These are phyloP conservation scores for Ormosia semicastrata DNA, from an alignment of 306 rosid genomes.

Conservation along the genomic window DNA sequence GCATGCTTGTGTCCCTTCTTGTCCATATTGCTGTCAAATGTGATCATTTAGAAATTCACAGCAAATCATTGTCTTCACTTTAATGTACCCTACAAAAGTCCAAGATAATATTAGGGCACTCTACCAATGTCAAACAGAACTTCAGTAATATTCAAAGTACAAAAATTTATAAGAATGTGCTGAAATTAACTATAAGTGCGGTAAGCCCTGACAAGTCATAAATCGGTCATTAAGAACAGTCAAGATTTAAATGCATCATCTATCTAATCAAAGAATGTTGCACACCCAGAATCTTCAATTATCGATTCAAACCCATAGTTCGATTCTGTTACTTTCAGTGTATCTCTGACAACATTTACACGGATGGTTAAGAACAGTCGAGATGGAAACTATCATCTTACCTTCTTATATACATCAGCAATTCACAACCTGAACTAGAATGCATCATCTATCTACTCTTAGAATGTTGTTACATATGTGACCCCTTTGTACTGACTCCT, in stretches of 20 bases:
- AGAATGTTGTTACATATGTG: constrained; percentile 79
- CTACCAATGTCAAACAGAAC: background rate
- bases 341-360: constrained; percentile 1
- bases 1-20: constrained; percentile 8
- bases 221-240: background rate
- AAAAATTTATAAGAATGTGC: background rate
- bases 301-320: constrained; percentile 6
- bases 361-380: background rate
- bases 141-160: background rate
- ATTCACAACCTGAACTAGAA: constrained; percentile 17
- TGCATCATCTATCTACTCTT: constrained; percentile 55
- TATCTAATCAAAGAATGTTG: background rate
- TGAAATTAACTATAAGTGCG: background rate
- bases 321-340: background rate
- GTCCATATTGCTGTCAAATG: constrained; percentile 13
- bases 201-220: background rate
- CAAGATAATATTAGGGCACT: background rate
- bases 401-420: constrained; percentile 29
- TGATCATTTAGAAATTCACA: background rate
- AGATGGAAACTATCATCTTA: constrained; percentile 18
- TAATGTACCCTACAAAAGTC: constrained; percentile 29
- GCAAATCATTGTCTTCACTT: constrained; percentile 18
- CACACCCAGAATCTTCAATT: background rate
- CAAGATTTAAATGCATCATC: constrained; percentile 8
- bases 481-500: constrained; percentile 62